Evolutionary conservation across 2,329 filamentous ascomycete species (phyloP).

Genomic region (Chaetomiaceae sp.): DNA sequence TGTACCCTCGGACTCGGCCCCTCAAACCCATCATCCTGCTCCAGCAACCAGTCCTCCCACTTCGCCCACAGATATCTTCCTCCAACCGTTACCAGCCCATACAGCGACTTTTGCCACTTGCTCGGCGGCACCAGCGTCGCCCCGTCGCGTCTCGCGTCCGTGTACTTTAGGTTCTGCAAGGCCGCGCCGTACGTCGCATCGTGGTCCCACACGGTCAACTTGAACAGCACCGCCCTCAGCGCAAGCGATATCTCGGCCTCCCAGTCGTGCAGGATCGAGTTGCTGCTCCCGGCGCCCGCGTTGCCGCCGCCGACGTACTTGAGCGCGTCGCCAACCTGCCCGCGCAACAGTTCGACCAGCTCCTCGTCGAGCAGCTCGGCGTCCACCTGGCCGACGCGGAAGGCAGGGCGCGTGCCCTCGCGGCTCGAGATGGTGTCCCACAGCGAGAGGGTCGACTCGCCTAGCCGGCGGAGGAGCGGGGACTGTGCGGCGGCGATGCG

Average conservation of each 20-base stretch:
- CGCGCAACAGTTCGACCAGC: slow-evolving; percentile 76
- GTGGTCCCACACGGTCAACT: slow-evolving; percentile 94
- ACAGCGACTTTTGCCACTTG: slow-evolving; percentile 76
- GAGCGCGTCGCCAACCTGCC: slow-evolving; percentile 80
- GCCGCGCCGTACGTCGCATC: slow-evolving; percentile 91
- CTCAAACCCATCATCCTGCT: slow-evolving; percentile 71
- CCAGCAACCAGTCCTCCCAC: slow-evolving; percentile 82
- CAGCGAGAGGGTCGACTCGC: slow-evolving; percentile 49
- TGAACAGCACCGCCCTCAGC: slow-evolving; percentile 79
- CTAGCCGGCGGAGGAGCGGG: slow-evolving; percentile 53
- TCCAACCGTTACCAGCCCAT: slow-evolving; percentile 80
- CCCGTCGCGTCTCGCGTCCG: slow-evolving; percentile 68
- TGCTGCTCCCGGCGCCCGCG: slow-evolving; percentile 48
- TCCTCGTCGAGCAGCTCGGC: slow-evolving; percentile 94
- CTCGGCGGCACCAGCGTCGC: slow-evolving; percentile 65
- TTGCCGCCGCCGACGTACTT: slow-evolving; percentile 75
- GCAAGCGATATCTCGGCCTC: slow-evolving; percentile 76
- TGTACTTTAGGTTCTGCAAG: slow-evolving; percentile 85
- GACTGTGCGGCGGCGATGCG: slow-evolving; percentile 51
- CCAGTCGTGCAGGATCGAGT: slow-evolving; percentile 81
- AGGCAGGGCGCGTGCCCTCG: slow-evolving; percentile 77
- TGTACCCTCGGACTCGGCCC: slow-evolving; percentile 48
- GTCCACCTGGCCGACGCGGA: slow-evolving; percentile 93
- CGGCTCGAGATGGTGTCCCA: slow-evolving; percentile 72
- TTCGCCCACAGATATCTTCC: slow-evolving; percentile 88